Percentiles rank a stretch among this genome's conserved stretches.
These are phyloP conservation scores for Graphiopsis chlorocephala DNA, from an alignment of 2,329 filamentous ascomycete genomes.

Conservation along the genomic window DNA sequence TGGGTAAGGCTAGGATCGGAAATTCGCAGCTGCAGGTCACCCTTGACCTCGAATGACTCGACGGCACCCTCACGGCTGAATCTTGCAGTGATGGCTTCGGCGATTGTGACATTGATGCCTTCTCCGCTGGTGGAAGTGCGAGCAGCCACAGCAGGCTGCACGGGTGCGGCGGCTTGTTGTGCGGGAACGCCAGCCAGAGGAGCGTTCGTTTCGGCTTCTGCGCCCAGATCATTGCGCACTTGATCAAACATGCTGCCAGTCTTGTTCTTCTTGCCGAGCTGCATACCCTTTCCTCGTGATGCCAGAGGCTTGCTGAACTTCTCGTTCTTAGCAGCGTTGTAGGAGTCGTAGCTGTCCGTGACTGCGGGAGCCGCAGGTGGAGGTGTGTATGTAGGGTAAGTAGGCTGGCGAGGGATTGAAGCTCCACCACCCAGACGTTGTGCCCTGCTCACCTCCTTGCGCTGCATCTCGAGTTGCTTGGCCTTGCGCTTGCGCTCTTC, in stretches of 20 bases:
- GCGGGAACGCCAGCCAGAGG: slow-evolving; percentile 61
- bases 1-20: slow-evolving; percentile 86
- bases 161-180: slow-evolving; percentile 42
- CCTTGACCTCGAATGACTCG: slow-evolving; percentile 83
- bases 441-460: slow-evolving; percentile 86
- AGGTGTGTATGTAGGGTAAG: slow-evolving; percentile 86
- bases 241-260: slow-evolving; percentile 97
- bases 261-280: slow-evolving; percentile 97
- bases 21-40: slow-evolving; percentile 88
- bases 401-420: slow-evolving; percentile 68
- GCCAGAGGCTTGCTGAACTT: slow-evolving; percentile 70
- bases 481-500: slow-evolving; percentile 98
- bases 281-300: slow-evolving; percentile 95
- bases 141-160: slow-evolving; percentile 53
- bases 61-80: slow-evolving; percentile 83
- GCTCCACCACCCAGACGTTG: slow-evolving; percentile 52
- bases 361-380: slow-evolving; percentile 78
- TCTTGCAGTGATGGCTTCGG: slow-evolving; percentile 86
- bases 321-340: slow-evolving; percentile 98
- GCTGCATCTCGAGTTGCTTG: slow-evolving; percentile 97
- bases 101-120: slow-evolving; percentile 81
- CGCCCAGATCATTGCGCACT: slow-evolving; percentile 86
- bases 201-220: slow-evolving; percentile 69
- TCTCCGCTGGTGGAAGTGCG: slow-evolving; percentile 71
- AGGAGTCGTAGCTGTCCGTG: slow-evolving; percentile 83